Base-by-base conservation (phyloP, 1,139 yeast species). In the Nakaseomyces nivariensis region DNA sequence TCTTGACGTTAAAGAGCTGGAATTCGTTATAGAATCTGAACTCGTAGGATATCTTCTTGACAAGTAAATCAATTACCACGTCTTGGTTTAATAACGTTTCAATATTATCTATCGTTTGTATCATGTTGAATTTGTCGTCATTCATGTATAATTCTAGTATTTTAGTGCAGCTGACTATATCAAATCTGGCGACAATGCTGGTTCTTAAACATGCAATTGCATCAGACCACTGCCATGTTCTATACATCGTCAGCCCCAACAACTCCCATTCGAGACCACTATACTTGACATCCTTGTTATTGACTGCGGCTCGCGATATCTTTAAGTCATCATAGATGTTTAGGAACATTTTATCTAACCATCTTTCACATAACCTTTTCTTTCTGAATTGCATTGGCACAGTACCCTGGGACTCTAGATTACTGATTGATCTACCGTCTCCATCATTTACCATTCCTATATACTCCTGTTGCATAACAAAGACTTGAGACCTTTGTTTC, bases 391-490 rank as follows among this genome's bases (percentile, higher is more conserved):
- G 53, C 7, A 53, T 49, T 31, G 58, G 60, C 9, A 61, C 52
- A 13, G 37, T 33, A 8, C 26, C 37, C 9, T 47, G 40, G 6
- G 33, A 37, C 13, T 46, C 45, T 6, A 22, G 13, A 7, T 33
- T 26, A 9, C 33, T 34, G 13, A 6, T 17, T 5, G 45, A 25
- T 5, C 9, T 13, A 1, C 29, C 42, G 31, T 38, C 42, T 4
- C 42, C 42, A 25, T 26, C 37, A 7, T 40, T 26, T 32, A n/a
- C 11, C 17, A 24, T 25, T 5, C 29, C 46, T 38, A 43, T 24
- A 47, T 86, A 87, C 63, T 92, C 98, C 54, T 85, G 92, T 66
- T 90, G 97, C 98, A 92, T 92, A 33, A 92, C 92, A 67, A 92
- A 92, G 1, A 88, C 89, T 51, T 81, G 78, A 3, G 96, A 86